Evolutionary conservation across 352 stramenopile species (phyloP), one percentile per base, ranked within the genome.

Genomic region (Phytophthora hybrid): DNA sequence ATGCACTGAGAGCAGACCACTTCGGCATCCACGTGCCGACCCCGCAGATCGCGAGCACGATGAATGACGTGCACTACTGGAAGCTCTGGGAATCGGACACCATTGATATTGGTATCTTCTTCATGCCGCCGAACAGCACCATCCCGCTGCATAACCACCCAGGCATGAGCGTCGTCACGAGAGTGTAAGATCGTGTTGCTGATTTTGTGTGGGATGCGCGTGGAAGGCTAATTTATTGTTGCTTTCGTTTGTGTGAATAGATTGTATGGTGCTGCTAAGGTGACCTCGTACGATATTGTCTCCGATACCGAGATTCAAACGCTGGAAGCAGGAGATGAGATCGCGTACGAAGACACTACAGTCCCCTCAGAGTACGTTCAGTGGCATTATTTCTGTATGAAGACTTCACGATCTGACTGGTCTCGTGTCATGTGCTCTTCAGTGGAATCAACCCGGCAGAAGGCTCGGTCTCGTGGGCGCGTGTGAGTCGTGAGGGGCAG

Each of bases 91-190:
- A 95, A 56, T 92, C 83, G 4, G 89, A 95, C 57, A 91, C 79
- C 16, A 94, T 95, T 55, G 87, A 92, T 71, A 91, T 95, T 66
- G 89, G 89, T 26, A 94, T 95, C 47, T 95, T 95, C 62, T 93
- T 95, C 59, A 91, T 95, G 83, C 89, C 89, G 8, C 89, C 89
- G 3, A 87, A 90, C 39, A 80, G 85, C 49, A 71, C 84, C 46
- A 95, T 95, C 46, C 89, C 89, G 3, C 74, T 95, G 29, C 89
- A 95, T 60, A 93, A 95, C 62, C 89, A 95, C 46, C 89, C 89
- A 21, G 86, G 84, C 69, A 95, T 95, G 89, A 93, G 87, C 51
- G 89, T 95, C 65, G 77, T 95, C 65, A 92, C 89, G 10, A 77
- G 87, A 91, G 80, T 95, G 87, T 93, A 82, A 72, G 84, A 70